Conservation (phyloP, 192 early-diverging fungal species). For the Backusella macrospora region DNA sequence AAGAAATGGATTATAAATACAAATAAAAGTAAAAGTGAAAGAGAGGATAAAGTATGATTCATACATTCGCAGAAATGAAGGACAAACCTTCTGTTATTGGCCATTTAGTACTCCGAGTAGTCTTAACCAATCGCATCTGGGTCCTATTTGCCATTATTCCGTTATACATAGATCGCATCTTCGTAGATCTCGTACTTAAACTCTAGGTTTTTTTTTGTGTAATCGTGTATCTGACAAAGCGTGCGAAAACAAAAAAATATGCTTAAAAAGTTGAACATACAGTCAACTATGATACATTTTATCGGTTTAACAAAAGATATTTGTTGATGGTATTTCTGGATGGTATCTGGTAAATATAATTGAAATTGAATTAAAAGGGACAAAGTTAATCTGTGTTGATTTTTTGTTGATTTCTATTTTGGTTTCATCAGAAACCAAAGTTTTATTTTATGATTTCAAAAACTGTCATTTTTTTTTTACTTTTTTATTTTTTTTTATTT, state of each 20-base stretch:
- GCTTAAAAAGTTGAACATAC: too few species aligned
- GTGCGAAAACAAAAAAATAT: slow-evolving; percentile 9
- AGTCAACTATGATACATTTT: too few species aligned
- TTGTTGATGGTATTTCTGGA: too few species aligned
- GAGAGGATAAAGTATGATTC: background rate
- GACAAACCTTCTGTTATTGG: background rate
- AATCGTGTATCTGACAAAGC: background rate
- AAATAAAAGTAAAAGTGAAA: background rate
- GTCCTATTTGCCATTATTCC: background rate
- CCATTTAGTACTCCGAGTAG: background rate
- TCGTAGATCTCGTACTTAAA: background rate
- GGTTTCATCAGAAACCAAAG: too few species aligned
- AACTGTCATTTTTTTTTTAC: too few species aligned
- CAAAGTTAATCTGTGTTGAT: too few species aligned
- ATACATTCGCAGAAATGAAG: background rate
- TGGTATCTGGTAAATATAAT: too few species aligned
- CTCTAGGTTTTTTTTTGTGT: background rate
- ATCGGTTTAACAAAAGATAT: too few species aligned
- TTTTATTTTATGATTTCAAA: too few species aligned
- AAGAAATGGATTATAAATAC: background rate
- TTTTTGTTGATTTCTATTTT: too few species aligned
- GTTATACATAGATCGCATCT: background rate
- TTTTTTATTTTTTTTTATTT: too few species aligned
- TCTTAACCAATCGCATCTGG: background rate
- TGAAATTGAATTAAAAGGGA: too few species aligned